Conservation (phyloP, 1,284 basidiomycete genomes). For the Ganoderma meredithae region DNA sequence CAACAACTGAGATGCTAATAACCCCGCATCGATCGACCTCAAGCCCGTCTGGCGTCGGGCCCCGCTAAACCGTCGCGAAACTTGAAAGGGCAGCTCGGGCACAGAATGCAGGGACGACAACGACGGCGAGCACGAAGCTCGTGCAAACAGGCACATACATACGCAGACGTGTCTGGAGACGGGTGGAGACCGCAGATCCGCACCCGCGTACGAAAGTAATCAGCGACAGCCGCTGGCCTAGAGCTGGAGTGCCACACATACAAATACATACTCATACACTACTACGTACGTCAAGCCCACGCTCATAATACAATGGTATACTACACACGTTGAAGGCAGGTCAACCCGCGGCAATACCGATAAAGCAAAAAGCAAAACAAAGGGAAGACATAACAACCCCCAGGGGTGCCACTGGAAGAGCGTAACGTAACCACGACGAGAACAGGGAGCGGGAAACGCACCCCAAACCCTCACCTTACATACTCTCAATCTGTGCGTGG, state of each 20-base stretch:
- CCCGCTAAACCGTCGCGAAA: too few species aligned
- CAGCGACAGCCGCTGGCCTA: background rate
- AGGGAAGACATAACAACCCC: background rate
- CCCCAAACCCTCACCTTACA: conserved; percentile 31
- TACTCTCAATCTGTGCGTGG: conserved; percentile 25
- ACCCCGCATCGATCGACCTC: too few species aligned
- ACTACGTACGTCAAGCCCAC: background rate
- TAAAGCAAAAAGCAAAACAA: background rate
- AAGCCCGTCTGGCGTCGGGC: too few species aligned
- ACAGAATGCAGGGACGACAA: background rate
- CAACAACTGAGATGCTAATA: too few species aligned
- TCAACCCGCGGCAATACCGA: background rate
- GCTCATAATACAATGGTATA: conserved; percentile 15
- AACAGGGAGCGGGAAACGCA: background rate
- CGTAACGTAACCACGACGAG: background rate
- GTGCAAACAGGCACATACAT: conserved; percentile 1
- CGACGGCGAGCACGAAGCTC: conserved; percentile 1
- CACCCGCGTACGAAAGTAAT: background rate
- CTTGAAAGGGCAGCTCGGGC: too few species aligned
- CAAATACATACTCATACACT: conserved; percentile 15
- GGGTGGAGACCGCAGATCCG: background rate
- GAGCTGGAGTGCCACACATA: background rate
- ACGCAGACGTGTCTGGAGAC: background rate
- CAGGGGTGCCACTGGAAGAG: background rate
- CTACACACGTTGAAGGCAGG: conserved; percentile 9